These are phyloP conservation scores for Fusarium pilosicola DNA, from an alignment of 2,329 filamentous ascomycete species.

Conservation along the genomic window DNA sequence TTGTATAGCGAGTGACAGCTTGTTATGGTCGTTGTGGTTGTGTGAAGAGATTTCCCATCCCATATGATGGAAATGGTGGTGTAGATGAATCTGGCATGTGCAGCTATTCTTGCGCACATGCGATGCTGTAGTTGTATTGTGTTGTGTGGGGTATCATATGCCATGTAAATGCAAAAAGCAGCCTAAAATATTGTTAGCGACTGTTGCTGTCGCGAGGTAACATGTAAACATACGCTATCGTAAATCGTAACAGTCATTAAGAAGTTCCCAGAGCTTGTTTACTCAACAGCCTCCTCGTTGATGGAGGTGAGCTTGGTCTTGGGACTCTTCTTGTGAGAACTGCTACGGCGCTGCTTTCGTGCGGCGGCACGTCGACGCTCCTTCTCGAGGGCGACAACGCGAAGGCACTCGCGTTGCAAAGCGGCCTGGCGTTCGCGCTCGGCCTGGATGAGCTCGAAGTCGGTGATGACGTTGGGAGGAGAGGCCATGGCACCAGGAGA, in stretches of 20 bases:
- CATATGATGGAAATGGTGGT: conserved; percentile 32
- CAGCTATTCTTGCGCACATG: conserved; percentile 35
- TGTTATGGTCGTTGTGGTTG: conserved; percentile 8
- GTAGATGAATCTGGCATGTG: conserved; percentile 36
- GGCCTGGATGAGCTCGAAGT: conserved; percentile 60
- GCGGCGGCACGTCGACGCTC: conserved; percentile 58
- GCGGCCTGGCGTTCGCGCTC: conserved; percentile 60
- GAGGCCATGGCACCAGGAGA: conserved; percentile 47
- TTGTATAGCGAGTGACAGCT: conserved; percentile 12
- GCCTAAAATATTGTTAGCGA: conserved; percentile 37
- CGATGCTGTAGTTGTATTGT: conserved; percentile 15
- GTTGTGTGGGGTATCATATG: conserved; percentile 34
- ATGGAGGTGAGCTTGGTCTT: conserved; percentile 62
- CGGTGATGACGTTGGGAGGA: conserved; percentile 53
- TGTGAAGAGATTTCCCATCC: conserved; percentile 15
- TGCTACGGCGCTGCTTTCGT: conserved; percentile 52
- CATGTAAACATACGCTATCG: conserved; percentile 38
- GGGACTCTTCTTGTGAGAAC: conserved; percentile 59
- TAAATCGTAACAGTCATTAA: conserved; percentile 45
- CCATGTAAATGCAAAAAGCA: conserved; percentile 40
- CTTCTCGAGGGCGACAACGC: conserved; percentile 63
- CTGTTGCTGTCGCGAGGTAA: not conserved
- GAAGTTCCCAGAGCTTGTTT: conserved; percentile 35
- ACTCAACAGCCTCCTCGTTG: conserved; percentile 56
- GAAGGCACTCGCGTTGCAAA: conserved; percentile 63